Evolutionary conservation across 305 asterid genomes (phyloP), one percentile per base, ranked within the genome.

Genomic region (Fraxinus dipetala): DNA sequence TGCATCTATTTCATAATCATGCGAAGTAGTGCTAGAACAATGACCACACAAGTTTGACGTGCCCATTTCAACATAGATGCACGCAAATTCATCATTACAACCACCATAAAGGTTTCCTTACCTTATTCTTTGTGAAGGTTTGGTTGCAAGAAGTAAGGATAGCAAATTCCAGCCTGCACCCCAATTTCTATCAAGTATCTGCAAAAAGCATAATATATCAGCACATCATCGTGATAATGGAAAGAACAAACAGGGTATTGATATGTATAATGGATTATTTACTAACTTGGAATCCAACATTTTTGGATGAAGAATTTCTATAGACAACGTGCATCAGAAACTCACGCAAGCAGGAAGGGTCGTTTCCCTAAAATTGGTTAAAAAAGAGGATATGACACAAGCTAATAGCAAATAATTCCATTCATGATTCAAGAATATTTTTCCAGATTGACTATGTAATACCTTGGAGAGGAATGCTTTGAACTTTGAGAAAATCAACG

Each of bases 151-250:
- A 83, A 95, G 97, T 78, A 89, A 84, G 22, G 97, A 91, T 22
- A 95, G 89, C 89, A 95, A 92, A 87, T 95, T 89, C 99, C 99
- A 94, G 85, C 99, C 99, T 2, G 98, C 97, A 86, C 99, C 99
- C 98, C 96, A 92, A 79, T 94, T 92, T 86, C 94, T 91, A 86
- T 95, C 99, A 79, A 95, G 95, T 79, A 95, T 92, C 98, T 95
- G 96, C 86, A 89, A 86, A 76, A 87, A 81, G 78, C 76, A 80
- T 73, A 61, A 56, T 31, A 34, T 51, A 77, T 79, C 67, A 82
- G 82, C 70, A 81, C 83, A 81, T 74, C 76, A 40, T 76, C 83
- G 35, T 34, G 51, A 35, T 18, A 30, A 79, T 32, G 79, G 83
- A 63, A 85, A 77, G 67, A 65, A 35, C 76, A 61, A 80, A 72